Base-by-base conservation (phyloP, 805 yeast species). In the Yarrowia sp. region DNA sequence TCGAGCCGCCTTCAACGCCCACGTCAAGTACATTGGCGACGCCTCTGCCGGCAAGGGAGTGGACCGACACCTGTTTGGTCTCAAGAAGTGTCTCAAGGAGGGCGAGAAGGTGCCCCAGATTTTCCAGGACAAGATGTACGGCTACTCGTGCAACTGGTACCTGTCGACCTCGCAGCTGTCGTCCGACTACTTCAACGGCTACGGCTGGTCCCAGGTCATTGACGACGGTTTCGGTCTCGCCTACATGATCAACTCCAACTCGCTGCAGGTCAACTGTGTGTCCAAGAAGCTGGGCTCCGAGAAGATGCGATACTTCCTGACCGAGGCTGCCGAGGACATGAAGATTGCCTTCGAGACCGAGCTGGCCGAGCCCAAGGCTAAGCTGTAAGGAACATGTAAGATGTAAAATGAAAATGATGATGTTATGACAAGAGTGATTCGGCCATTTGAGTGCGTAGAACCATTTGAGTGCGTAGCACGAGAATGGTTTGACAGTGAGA, bases 171-270 rank as follows among this genome's bases (percentile, higher is more conserved):
- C 97, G 1, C 98, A 94, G 79, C 83, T 94, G 71, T 89, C 95
- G 9, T 89, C 96, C 6, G 90, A 88, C 73, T 82, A 82, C 78
- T 91, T 92, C 79, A 92, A 92, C 76, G 93, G 96, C 53, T 94
- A 93, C 83, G 99, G 99, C 40, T 94, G 92, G 91, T 86, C 97
- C 19, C 97, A 96, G 77, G 98, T 95, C 61, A 87, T 90, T 73
- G 97, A 93, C 75, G 91, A 89, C 70, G 99, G 99, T 9, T 87
- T 90, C 74, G 99, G 98, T 9, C 83, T 91, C 70, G 98, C 97
- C 9, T 94, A 94, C 81, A 91, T 92, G 91, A 83, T 94, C 74
- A 92, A 91, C 82, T 85, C 86, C 69, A 89, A 93, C 73, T 88
- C 90, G 86, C 74, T 92, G 71, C 94, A 92, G 76, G 86, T 95